Base-by-base conservation (phyloP, 1,139 yeast genomes). In the Eremothecium coryli region DNA sequence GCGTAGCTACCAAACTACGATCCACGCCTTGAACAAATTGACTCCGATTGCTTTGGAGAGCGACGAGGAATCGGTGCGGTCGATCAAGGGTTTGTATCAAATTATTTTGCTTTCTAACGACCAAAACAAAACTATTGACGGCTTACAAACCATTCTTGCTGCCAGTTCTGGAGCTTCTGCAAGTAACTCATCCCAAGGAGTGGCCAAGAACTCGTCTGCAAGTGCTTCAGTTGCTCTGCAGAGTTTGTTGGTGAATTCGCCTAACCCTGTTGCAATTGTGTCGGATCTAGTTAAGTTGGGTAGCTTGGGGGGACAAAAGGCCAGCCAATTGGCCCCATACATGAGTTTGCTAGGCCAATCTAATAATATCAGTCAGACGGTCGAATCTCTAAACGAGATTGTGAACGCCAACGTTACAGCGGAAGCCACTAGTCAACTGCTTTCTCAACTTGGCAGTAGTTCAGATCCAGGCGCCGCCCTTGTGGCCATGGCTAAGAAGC, bases 281-380 rank as follows among this genome's bases (percentile, higher is more conserved):
- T 47, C 45, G 10, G 43, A 50, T 23, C 38, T 56, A 26, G 33
- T 44, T 16, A 35, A 38, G 11, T 32, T 53, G 32, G 45, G 46
- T 23, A 44, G 41, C 32, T 37, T 49, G 10, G 22, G 40, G 11
- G 28, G 48, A 1, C 52, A 55, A 24, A 45, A 48, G 34, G 36
- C 46, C 15, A 49, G 49, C 12, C 38, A 51, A 30, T 12, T 42
- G 8, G 58, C 59, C 11, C n/a, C n/a, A n/a, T 50, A 52, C 23
- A 47, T 50, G 33, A 34, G 40, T 14, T 34, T 56, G 23, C 42
- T 53, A 32, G 32, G 38, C 26, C 37, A 41, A 27, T 51, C 60
- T 7, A 41, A 45, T 11, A 55, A 58, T 37, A 43, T 43, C 10
- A 44, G 54, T 20, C 50, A 46, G 6, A 51, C 60, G 20, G 43